Base-by-base conservation (phyloP, 2,329 filamentous ascomycete species). In the Gliomastix tumulicola region DNA sequence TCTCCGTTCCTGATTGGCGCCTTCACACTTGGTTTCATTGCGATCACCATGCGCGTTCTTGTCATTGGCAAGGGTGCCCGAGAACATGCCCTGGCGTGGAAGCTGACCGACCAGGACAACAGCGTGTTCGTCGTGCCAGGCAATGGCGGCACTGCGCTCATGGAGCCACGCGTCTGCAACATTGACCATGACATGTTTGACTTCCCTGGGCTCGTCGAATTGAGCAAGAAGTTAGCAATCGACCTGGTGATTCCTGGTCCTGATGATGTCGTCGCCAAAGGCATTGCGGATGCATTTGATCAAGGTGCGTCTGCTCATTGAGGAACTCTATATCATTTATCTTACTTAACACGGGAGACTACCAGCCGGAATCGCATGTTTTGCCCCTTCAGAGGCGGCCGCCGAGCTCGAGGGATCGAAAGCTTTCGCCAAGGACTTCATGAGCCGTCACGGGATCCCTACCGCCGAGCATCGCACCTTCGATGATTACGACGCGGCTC, bases 381-480 rank as follows among this genome's bases (percentile, higher is more conserved):
- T 88, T 50, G 84, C 82, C 0, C 84, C 84, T 2, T 75, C 72
- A 32, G 72, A 79, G 52, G 69, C 71, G 18, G 84, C 84, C 10
- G 83, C 84, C 9, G 68, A 71, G 25, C 79, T 89, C 71, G 84
- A 89, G 54, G 84, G 84, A 28, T 84, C 79, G 49, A 89, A 89
- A 60, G 76, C 82, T 2, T 88, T 84, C 53, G 79, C 80, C 27
- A 88, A 89, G 52, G 79, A 85, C 50, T 88, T 89, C 51, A 89
- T 89, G 84, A 71, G 76, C 50, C 69, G 72, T 31, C 69, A 86
- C 55, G 69, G 67, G 41, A 88, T 89, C 44, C 83, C 84, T 15
- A 88, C 84, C 0, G 85, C 85, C 10, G 68, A 68, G 23, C 87
- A 86, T 55, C 66, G 70, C 47, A 87, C 82, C 56, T 88, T 88